A percentile compares a stretch with the other conserved stretches of the same genome.
phyloP scores from a whole-genome alignment of 1,284 basidiomycete species.

The Inonotus obliquus region DNA sequence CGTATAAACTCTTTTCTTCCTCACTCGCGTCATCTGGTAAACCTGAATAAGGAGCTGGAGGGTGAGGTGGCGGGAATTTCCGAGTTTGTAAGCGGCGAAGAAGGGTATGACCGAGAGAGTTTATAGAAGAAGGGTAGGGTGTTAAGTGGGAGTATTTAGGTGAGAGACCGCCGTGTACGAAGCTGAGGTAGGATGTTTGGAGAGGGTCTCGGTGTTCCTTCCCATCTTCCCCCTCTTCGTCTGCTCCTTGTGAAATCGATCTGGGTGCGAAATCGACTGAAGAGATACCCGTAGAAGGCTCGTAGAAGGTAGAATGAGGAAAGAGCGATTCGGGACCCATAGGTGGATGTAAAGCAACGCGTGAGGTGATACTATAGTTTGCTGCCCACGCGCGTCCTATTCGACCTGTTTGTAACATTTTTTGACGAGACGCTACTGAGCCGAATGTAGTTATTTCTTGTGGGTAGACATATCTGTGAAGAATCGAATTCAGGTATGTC shows the following conservation, averaged over 20 bases:
- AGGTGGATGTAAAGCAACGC: constrained; percentile 71
- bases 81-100: constrained; percentile 59
- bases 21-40: constrained; percentile 61
- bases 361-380: constrained; percentile 82
- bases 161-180: constrained; percentile 84
- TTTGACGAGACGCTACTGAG: constrained; percentile 61
- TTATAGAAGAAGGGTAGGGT: constrained; percentile 80
- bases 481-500: background rate
- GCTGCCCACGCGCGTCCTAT: constrained; percentile 80
- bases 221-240: constrained; percentile 33
- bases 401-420: constrained; percentile 67
- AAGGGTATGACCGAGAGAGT: constrained; percentile 62
- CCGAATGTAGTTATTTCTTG: constrained; percentile 81
- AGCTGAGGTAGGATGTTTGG: constrained; percentile 74
- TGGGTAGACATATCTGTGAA: constrained; percentile 73
- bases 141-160: constrained; percentile 66
- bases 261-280: constrained; percentile 19
- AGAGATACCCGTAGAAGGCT: constrained; percentile 55
- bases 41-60: constrained; percentile 74
- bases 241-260: constrained; percentile 24
- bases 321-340: constrained; percentile 53
- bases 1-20: constrained; percentile 71
- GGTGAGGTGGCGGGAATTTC: constrained; percentile 67
- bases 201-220: constrained; percentile 42
- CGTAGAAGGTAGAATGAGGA: constrained; percentile 74